Evolutionary conservation across 2,329 filamentous ascomycete species (phyloP), one percentile per base, ranked within the genome.

Genomic region (Colletotrichum shisoi): DNA sequence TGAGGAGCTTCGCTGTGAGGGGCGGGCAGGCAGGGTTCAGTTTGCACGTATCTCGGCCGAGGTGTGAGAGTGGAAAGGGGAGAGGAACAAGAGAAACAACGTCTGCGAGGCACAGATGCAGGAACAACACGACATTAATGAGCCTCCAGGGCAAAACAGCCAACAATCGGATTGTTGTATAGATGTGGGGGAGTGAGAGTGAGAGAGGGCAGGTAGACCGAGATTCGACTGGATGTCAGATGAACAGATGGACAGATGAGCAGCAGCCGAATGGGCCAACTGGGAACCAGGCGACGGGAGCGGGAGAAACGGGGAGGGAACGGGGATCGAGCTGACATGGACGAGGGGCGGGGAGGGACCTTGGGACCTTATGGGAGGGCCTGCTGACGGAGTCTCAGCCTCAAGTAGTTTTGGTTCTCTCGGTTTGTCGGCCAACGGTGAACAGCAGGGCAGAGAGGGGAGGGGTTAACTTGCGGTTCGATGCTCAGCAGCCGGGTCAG

Each of bases 311-410:
- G 52, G 53, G 21, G 12, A 51, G 61, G 45, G 19, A 51, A 64
- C 40, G 37, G 56, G 31, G 62, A 37, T 54, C 27, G 51, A 42
- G 44, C 31, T 62, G 46, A 60, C 37, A 34, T 63, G 52, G 57
- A 27, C 44, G 46, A 48, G 42, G 24, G 45, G 60, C 27, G 60
- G 60, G 60, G 65, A 65, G 61, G 62, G 65, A 67, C 56, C 65
- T 68, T 64, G 65, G 65, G 65, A 68, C 65, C 65, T 68, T 60
- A 56, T 64, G 65, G 42, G 61, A 68, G 71, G 73, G 73, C 77
- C 79, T 79, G 78, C 78, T 80, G 78, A 80, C 79, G 73, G 74
- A 58, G 74, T 76, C 77, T 79, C 77, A 80, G 78, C 77, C 77
- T 80, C 77, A 65, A 68, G 61, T 68, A 51, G 61, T 60, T 51